A percentile compares a stretch with the other conserved stretches of the same genome.
These are phyloP conservation scores for Phlebiopsis flavidoalba DNA, from an alignment of 768 basidiomycete species.

Conservation along the genomic window DNA sequence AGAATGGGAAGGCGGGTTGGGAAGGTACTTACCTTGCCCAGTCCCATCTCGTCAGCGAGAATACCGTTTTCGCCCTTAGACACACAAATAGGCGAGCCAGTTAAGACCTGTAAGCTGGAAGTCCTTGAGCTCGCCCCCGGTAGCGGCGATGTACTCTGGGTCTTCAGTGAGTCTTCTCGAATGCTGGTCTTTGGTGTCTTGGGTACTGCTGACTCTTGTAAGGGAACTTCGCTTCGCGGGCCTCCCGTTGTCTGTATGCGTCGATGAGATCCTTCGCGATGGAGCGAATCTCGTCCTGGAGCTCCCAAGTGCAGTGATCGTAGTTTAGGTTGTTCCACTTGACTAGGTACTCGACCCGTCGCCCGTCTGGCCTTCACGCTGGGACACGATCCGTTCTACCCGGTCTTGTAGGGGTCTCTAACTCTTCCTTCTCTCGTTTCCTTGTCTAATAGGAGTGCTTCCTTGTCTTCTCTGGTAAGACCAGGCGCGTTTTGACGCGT, in stretches of 20 bases:
- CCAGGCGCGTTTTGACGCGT: slow-evolving; percentile 55
- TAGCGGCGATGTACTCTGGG: slow-evolving; percentile 74
- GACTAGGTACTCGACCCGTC: slow-evolving; percentile 87
- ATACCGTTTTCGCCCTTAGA: slow-evolving; percentile 91
- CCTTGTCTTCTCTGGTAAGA: slow-evolving; percentile 81
- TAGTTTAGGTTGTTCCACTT: slow-evolving; percentile 96
- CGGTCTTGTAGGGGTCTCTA: slow-evolving; percentile 87
- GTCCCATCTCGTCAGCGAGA: slow-evolving; percentile 98
- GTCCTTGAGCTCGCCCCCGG: slow-evolving; percentile 89
- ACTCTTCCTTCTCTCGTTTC: slow-evolving; percentile 89
- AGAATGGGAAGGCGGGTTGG: slow-evolving; percentile 4
- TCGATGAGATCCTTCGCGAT: slow-evolving; percentile 78
- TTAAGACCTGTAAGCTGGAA: slow-evolving; percentile 98
- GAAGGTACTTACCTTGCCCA: slow-evolving; percentile 70
- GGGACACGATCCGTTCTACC: slow-evolving; percentile 85
- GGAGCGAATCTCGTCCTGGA: slow-evolving; percentile 68
- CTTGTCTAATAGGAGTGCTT: slow-evolving; percentile 83
- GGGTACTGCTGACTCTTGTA: slow-evolving; percentile 74
- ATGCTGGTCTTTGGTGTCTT: slow-evolving; percentile 65
- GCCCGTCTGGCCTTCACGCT: slow-evolving; percentile 55
- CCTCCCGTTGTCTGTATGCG: slow-evolving; percentile 71
- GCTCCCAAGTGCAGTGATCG: slow-evolving; percentile 95
- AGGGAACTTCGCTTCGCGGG: slow-evolving; percentile 73
- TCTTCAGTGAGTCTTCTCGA: slow-evolving; percentile 82
- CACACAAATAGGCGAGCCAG: slow-evolving; percentile 98